Conservation (phyloP, 2,329 filamentous ascomycete species). For the Monosporascus sp. region DNA sequence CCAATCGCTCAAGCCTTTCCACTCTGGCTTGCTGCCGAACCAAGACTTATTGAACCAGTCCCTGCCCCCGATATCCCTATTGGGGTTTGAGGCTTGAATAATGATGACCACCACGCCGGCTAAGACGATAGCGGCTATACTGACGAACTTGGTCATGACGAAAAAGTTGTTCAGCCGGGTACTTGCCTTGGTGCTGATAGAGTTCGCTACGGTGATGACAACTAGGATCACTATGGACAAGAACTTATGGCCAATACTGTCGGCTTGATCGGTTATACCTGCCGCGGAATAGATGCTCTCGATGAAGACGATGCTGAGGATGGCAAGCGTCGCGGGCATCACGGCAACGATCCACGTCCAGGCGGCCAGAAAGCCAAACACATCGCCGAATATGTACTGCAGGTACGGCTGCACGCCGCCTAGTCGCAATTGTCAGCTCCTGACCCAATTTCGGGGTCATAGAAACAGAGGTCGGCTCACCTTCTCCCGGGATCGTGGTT, state of each 20-base stretch:
- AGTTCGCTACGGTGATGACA: constrained; percentile 45
- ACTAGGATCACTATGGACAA: constrained; percentile 43
- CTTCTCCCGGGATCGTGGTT: constrained; percentile 57
- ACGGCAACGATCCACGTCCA: constrained; percentile 62
- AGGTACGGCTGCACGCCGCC: constrained; percentile 60
- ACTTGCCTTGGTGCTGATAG: constrained; percentile 49
- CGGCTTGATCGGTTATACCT: constrained; percentile 39
- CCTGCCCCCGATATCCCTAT: constrained; percentile 35
- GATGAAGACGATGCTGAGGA: constrained; percentile 59
- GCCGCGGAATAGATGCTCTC: constrained; percentile 51
- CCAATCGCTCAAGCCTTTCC: constrained; percentile 46
- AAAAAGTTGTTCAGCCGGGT: constrained; percentile 52
- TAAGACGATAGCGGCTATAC: constrained; percentile 41
- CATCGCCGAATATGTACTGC: constrained; percentile 54
- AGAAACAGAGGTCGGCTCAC: constrained; percentile 19
- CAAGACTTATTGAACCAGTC: constrained; percentile 50
- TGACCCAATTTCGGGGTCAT: constrained; percentile 51
- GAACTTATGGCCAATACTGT: constrained; percentile 41
- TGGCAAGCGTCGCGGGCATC: constrained; percentile 60
- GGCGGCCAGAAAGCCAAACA: constrained; percentile 56
- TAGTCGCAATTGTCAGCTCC: constrained; percentile 9
- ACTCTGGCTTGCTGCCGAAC: constrained; percentile 47
- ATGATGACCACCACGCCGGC: constrained; percentile 43
- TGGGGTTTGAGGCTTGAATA: constrained; percentile 31
- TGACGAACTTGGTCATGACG: constrained; percentile 47